Conservation (phyloP, 1,284 basidiomycete genomes). For the Moniliophthora roreri region DNA sequence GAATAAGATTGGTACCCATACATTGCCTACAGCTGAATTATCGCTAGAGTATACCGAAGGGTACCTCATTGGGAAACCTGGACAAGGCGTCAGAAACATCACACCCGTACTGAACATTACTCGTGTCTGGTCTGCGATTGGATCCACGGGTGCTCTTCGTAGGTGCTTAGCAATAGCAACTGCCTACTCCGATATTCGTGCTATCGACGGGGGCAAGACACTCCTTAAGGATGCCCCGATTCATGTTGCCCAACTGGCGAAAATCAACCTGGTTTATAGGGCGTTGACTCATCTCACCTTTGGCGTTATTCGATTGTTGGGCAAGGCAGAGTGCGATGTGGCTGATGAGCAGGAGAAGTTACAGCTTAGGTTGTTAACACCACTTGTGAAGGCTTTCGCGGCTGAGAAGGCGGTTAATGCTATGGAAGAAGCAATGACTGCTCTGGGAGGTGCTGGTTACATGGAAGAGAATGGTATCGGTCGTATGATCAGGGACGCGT, state of each 20-base stretch:
- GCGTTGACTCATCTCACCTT: constrained; percentile 66
- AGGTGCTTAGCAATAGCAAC: constrained; percentile 64
- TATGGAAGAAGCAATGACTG: constrained; percentile 75
- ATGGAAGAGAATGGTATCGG: constrained; percentile 80
- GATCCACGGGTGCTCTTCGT: constrained; percentile 58
- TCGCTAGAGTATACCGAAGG: constrained; percentile 60
- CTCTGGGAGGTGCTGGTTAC: constrained; percentile 78
- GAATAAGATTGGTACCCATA: constrained; percentile 78
- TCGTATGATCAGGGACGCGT: constrained; percentile 60
- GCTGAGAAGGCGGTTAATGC: constrained; percentile 62
- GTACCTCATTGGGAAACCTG: constrained; percentile 62
- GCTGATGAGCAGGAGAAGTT: constrained; percentile 48
- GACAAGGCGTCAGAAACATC: constrained; percentile 71
- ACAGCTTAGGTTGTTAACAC: constrained; percentile 67
- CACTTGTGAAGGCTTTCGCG: constrained; percentile 71
- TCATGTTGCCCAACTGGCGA: constrained; percentile 65
- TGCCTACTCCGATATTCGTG: constrained; percentile 59
- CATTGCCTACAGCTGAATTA: constrained; percentile 78
- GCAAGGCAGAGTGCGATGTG: constrained; percentile 57
- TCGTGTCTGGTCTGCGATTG: constrained; percentile 66
- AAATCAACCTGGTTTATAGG: constrained; percentile 59
- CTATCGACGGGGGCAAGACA: constrained; percentile 46
- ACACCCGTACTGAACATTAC: constrained; percentile 77
- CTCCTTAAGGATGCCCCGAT: constrained; percentile 56
- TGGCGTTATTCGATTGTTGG: constrained; percentile 58